Conservation (phyloP, 768 basidiomycete species). For the Mycena albidolilacea region DNA sequence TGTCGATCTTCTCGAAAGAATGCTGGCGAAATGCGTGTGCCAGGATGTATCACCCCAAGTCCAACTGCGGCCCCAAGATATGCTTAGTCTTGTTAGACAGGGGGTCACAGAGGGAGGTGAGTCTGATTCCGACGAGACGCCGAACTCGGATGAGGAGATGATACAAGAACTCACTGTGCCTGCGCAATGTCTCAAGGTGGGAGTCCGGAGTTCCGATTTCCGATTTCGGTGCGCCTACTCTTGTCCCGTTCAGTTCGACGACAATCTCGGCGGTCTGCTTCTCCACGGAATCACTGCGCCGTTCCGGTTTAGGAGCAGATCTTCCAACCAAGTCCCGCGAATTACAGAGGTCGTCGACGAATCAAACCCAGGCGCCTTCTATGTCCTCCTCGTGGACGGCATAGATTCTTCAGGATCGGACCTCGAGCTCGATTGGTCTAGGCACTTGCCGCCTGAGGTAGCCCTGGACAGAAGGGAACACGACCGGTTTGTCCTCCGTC, state of each 20-base stretch:
- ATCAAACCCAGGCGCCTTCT: constrained; percentile 12
- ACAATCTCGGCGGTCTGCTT: constrained; percentile 21
- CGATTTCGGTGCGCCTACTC: background rate
- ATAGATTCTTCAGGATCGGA: constrained; percentile 11
- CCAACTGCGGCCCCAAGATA: constrained; percentile 25
- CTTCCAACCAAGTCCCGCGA: background rate
- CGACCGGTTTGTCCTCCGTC: constrained; percentile 35
- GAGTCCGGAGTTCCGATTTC: background rate
- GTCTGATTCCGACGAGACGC: constrained; percentile 13
- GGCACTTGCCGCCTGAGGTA: constrained; percentile 30
- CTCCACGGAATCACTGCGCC: constrained; percentile 8
- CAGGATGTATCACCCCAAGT: constrained; percentile 30
- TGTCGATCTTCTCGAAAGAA: constrained; percentile 20
- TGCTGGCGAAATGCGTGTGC: constrained; percentile 31
- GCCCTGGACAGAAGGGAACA: constrained; percentile 35
- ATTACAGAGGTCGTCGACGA: background rate
- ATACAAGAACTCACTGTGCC: constrained; percentile 33
- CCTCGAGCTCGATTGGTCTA: constrained; percentile 37
- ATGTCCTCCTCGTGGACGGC: constrained; percentile 36
- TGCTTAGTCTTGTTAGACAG: background rate
- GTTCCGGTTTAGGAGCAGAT: constrained; percentile 4
- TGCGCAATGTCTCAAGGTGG: constrained; percentile 34
- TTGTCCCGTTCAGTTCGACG: constrained; percentile 26
- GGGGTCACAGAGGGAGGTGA: too few relatives aligned
- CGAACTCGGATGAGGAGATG: constrained; percentile 35